phyloP scores from a whole-genome alignment of 441 rosid genomes.

The Brassica balearica region DNA sequence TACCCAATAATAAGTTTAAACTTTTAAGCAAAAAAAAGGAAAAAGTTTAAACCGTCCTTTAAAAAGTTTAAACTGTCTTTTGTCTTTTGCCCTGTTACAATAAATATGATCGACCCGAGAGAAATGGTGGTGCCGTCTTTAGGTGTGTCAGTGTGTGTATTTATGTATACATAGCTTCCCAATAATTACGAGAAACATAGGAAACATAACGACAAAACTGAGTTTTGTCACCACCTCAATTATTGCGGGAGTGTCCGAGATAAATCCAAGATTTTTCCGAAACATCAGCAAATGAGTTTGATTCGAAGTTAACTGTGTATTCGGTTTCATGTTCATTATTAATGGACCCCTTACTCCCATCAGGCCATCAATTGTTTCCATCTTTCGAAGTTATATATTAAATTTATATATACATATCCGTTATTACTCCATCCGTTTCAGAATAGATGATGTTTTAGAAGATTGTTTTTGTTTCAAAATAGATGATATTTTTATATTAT shows the following conservation, averaged over 20 bases:
- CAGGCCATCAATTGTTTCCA: slow-evolving; percentile 15
- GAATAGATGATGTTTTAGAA: too few relatives aligned
- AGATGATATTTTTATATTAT: too few relatives aligned
- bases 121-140: slow-evolving; percentile 4
- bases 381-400: background rate
- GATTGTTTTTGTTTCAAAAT: too few relatives aligned
- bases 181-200: slow-evolving; percentile 44
- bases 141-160: background rate
- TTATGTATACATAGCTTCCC: slow-evolving; percentile 17
- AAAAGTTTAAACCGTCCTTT: too few relatives aligned
- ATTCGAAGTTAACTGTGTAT: slow-evolving; percentile 29
- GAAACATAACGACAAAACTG: slow-evolving; percentile 41
- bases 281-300: slow-evolving; percentile 36
- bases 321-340: slow-evolving; percentile 35
- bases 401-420: background rate
- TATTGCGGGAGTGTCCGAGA: slow-evolving; percentile 35
- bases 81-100: background rate
- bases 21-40: too few relatives aligned
- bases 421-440: background rate
- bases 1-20: too few relatives aligned
- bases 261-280: slow-evolving; percentile 37
- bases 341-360: slow-evolving; percentile 41
- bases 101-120: background rate
- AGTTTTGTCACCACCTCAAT: slow-evolving; percentile 43
- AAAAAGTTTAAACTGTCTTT: too few relatives aligned